These are phyloP conservation scores for Camptophora hylomeconis DNA, from an alignment of 2,329 filamentous ascomycete genomes.

Conservation along the genomic window DNA sequence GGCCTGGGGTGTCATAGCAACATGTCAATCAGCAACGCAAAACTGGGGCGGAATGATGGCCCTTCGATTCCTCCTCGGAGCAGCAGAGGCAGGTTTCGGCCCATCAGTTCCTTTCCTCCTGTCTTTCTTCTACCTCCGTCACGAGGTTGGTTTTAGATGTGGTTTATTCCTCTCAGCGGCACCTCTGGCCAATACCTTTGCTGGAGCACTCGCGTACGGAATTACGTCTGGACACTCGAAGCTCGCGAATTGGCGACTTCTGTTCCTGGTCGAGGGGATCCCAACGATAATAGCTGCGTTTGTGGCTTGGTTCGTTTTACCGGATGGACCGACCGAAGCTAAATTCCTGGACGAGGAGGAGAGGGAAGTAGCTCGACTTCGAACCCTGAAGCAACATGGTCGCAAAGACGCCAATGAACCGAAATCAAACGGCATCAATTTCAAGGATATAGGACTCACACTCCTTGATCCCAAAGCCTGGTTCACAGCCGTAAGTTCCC, in stretches of 20 bases:
- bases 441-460: slow-evolving; percentile 33
- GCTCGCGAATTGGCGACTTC: slow-evolving; percentile 50
- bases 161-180: slow-evolving; percentile 44
- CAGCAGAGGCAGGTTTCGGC: slow-evolving; percentile 25
- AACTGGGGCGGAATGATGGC: slow-evolving; percentile 19
- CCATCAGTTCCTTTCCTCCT: slow-evolving; percentile 37
- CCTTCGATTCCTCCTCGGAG: slow-evolving; percentile 25
- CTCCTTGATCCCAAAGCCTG: slow-evolving; percentile 35
- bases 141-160: slow-evolving; percentile 42
- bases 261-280: slow-evolving; percentile 54
- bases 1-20: slow-evolving; percentile 17
- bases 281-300: slow-evolving; percentile 44
- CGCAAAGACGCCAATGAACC: slow-evolving; percentile 16
- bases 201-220: slow-evolving; percentile 52
- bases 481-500: slow-evolving; percentile 28
- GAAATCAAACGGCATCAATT: slow-evolving; percentile 24
- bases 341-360: slow-evolving; percentile 30
- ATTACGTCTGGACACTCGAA: slow-evolving; percentile 47
- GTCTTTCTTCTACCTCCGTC: slow-evolving; percentile 46
- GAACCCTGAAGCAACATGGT: slow-evolving; percentile 8
- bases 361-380: slow-evolving; percentile 21
- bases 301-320: slow-evolving; percentile 38
- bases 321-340: slow-evolving; percentile 31
- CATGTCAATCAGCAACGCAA: slow-evolving; percentile 15
- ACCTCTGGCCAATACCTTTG: slow-evolving; percentile 67